Evolutionary conservation across 2,329 filamentous ascomycete genomes (phyloP).

Genomic region (Clarireedia paspali): DNA sequence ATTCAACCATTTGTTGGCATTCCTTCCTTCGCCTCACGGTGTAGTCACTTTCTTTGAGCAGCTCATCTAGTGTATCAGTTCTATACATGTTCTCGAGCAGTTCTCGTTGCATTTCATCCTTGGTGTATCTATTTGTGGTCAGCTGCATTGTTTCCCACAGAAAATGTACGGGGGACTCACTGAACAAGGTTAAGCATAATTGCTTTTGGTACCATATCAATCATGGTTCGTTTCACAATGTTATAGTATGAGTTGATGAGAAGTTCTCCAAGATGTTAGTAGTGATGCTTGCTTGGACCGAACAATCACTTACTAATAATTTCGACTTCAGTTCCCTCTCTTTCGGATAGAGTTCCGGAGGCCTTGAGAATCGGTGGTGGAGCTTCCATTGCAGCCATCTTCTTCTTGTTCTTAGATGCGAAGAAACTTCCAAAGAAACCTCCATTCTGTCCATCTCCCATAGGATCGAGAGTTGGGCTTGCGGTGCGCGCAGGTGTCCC

Average conservation of each 20-base stretch:
- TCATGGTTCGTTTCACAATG: constrained; percentile 97
- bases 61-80: constrained; percentile 78
- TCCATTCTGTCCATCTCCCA: constrained; percentile 48
- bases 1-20: constrained; percentile 99
- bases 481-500: constrained; percentile 62
- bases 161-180: constrained; percentile 46
- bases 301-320: constrained; percentile 72
- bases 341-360: constrained; percentile 85
- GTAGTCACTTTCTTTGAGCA: constrained; percentile 97
- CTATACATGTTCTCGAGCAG: constrained; percentile 97
- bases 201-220: constrained; percentile 99
- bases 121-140: constrained; percentile 61
- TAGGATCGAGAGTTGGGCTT: constrained; percentile 60
- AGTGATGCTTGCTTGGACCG: not conserved
- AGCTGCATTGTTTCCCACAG: not conserved
- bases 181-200: constrained; percentile 97
- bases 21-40: constrained; percentile 92
- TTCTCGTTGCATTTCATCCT: constrained; percentile 97
- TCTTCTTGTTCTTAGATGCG: constrained; percentile 99
- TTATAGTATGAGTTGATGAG: constrained; percentile 97
- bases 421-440: constrained; percentile 99
- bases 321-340: constrained; percentile 92
- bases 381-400: constrained; percentile 98
- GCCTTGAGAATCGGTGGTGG: constrained; percentile 91
- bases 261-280: constrained; percentile 54